Percentiles rank a stretch among this genome's conserved stretches.
phyloP scores from a whole-genome alignment of 179 eudicot genomes.

The Camellia oleifera region DNA sequence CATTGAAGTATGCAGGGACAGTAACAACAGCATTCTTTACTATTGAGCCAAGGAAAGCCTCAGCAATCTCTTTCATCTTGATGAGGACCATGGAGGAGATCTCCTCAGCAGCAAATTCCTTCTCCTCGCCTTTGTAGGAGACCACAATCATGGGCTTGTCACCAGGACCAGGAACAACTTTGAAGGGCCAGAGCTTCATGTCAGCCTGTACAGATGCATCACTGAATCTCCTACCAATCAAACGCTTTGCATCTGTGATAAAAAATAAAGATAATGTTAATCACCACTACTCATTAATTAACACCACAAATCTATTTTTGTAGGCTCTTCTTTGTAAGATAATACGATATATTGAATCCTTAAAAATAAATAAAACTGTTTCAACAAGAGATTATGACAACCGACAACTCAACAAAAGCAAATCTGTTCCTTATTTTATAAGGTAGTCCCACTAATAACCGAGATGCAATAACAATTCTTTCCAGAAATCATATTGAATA shows the following conservation, averaged over 20 bases:
- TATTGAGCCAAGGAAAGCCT: slow-evolving; percentile 2
- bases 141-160: slow-evolving; percentile 16
- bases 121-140: slow-evolving; percentile 10
- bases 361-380: too few relatives aligned
- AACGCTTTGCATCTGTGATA: slow-evolving; percentile 34
- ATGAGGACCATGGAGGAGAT: slow-evolving; percentile 11
- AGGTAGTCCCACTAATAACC: too few relatives aligned
- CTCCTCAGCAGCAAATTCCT: slow-evolving; percentile 14
- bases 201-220: slow-evolving; percentile 35
- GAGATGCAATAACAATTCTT: too few relatives aligned
- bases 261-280: neutral
- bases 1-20: slow-evolving; percentile 11
- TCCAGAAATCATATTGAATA: too few relatives aligned
- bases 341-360: too few relatives aligned
- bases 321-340: too few relatives aligned
- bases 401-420: too few relatives aligned
- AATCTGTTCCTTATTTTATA: too few relatives aligned
- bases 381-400: too few relatives aligned
- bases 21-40: slow-evolving; percentile 6
- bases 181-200: slow-evolving; percentile 42
- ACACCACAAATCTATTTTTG: neutral
- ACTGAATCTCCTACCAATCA: slow-evolving; percentile 33
- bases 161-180: slow-evolving; percentile 29
- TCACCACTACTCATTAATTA: too few relatives aligned
- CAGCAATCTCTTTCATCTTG: slow-evolving; percentile 12